These are phyloP conservation scores for Digitaria exilis DNA, from an alignment of 202 grass and related monocot species.

Conservation along the genomic window DNA sequence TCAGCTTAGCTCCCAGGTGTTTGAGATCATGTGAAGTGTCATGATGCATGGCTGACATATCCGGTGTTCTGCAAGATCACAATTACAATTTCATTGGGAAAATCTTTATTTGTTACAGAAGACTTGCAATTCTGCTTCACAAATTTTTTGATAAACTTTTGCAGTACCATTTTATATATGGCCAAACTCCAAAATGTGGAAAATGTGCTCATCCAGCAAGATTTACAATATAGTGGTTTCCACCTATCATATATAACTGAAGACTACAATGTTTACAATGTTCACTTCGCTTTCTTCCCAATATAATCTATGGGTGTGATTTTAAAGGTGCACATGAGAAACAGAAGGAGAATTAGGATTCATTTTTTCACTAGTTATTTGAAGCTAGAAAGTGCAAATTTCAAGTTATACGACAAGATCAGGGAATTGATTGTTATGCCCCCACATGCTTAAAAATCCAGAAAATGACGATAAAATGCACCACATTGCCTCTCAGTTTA, in stretches of 20 bases:
- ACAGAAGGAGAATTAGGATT: background rate
- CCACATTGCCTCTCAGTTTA: background rate
- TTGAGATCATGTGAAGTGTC: constrained; percentile 88
- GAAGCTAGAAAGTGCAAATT: background rate
- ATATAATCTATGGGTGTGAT: background rate
- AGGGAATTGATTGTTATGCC: background rate
- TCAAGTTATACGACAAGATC: background rate
- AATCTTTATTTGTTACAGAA: constrained; percentile 6
- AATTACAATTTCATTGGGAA: constrained; percentile 18
- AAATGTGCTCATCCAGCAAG: background rate
- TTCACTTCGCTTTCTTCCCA: background rate
- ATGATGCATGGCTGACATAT: constrained; percentile 96
- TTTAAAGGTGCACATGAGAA: background rate
- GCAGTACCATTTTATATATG: background rate
- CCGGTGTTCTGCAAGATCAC: constrained; percentile 67
- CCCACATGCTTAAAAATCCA: background rate
- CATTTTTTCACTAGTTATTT: background rate
- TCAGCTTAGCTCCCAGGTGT: constrained; percentile 75
- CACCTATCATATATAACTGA: background rate
- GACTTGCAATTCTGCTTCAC: background rate
- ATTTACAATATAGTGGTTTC: background rate
- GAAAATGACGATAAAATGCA: background rate
- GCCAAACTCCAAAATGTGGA: background rate
- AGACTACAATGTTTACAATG: too few species aligned
- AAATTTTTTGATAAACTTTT: background rate